A percentile compares a stretch with the other conserved stretches of the same genome.
phyloP scores from a whole-genome alignment of 2,329 filamentous ascomycete genomes.

The Chrysoporthe deuterocubensis region DNA sequence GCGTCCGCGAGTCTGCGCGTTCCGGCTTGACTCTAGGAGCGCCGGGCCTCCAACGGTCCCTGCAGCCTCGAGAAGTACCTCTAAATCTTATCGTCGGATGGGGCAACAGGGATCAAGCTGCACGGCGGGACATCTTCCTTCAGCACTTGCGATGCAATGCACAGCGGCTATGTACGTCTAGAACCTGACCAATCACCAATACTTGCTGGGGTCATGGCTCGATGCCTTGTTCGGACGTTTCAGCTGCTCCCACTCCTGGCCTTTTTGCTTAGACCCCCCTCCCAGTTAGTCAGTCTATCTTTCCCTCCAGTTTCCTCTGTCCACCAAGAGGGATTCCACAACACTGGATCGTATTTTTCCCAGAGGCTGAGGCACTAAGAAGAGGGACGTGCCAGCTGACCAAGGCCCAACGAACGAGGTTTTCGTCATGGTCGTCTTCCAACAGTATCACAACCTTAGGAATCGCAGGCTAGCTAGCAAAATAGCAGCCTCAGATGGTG shows the following conservation, averaged over 20 bases:
- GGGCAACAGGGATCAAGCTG: slow-evolving; percentile 24
- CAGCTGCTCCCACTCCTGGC: slow-evolving; percentile 31
- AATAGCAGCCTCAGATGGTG: slow-evolving; percentile 4
- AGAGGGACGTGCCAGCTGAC: background rate
- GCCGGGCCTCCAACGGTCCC: slow-evolving; percentile 24
- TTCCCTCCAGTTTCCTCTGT: slow-evolving; percentile 1
- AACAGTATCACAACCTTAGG: slow-evolving; percentile 10
- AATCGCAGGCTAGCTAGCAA: slow-evolving; percentile 3
- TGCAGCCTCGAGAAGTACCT: slow-evolving; percentile 21
- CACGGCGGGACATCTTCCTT: slow-evolving; percentile 20
- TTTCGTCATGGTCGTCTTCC: background rate
- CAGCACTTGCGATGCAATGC: slow-evolving; percentile 36
- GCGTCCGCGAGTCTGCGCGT: slow-evolving; percentile 9
- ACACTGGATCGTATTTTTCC: background rate
- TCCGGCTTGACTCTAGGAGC: slow-evolving; percentile 17
- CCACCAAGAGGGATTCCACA: background rate
- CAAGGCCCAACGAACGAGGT: background rate
- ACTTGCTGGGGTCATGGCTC: slow-evolving; percentile 10
- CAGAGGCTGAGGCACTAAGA: background rate
- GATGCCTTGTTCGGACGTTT: slow-evolving; percentile 32
- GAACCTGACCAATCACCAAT: slow-evolving; percentile 35
- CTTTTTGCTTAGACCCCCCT: background rate
- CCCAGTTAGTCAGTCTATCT: slow-evolving; percentile 8
- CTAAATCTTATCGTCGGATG: slow-evolving; percentile 23
- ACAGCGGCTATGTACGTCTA: slow-evolving; percentile 41